Evolutionary conservation across 2,329 filamentous ascomycete species (phyloP).

Genomic region (Pseudogymnoascus sp.): DNA sequence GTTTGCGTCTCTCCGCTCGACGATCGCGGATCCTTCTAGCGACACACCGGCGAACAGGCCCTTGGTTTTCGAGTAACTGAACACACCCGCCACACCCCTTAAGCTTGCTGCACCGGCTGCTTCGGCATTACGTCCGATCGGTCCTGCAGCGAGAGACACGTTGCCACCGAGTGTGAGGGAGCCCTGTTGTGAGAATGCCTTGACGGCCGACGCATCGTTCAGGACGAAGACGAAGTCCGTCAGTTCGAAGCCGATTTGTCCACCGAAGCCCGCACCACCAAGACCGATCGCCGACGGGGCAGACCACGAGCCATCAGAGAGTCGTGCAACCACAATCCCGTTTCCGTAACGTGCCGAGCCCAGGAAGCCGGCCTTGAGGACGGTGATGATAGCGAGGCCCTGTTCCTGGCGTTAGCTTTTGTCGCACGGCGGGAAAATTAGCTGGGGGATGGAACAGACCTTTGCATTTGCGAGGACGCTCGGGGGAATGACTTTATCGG

Average conservation of each 20-base stretch:
- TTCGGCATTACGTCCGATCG: slow-evolving; percentile 89
- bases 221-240: slow-evolving; percentile 98
- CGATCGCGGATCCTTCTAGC: slow-evolving; percentile 84
- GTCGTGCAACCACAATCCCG: slow-evolving; percentile 72
- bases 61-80: slow-evolving; percentile 97
- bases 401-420: slow-evolving; percentile 26
- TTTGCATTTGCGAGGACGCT: slow-evolving; percentile 85
- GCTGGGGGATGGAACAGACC: slow-evolving; percentile 39
- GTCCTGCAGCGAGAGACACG: slow-evolving; percentile 89
- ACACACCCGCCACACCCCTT: slow-evolving; percentile 82
- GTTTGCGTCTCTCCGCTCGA: slow-evolving; percentile 93
- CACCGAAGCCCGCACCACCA: slow-evolving; percentile 73
- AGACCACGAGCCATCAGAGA: slow-evolving; percentile 72
- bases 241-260: slow-evolving; percentile 80
- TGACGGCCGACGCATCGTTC: slow-evolving; percentile 82
- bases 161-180: slow-evolving; percentile 92
- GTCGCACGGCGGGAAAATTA: not conserved
- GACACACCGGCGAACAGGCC: slow-evolving; percentile 94
- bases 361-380: slow-evolving; percentile 81
- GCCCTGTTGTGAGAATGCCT: slow-evolving; percentile 87
- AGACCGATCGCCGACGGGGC: slow-evolving; percentile 76
- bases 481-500: slow-evolving; percentile 95
- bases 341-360: slow-evolving; percentile 76
- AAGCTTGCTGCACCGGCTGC: slow-evolving; percentile 89
- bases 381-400: slow-evolving; percentile 78